Evolutionary conservation across 331 rosid species (phyloP), one percentile per base, ranked within the genome.

Genomic region (Rosa hybrid): DNA sequence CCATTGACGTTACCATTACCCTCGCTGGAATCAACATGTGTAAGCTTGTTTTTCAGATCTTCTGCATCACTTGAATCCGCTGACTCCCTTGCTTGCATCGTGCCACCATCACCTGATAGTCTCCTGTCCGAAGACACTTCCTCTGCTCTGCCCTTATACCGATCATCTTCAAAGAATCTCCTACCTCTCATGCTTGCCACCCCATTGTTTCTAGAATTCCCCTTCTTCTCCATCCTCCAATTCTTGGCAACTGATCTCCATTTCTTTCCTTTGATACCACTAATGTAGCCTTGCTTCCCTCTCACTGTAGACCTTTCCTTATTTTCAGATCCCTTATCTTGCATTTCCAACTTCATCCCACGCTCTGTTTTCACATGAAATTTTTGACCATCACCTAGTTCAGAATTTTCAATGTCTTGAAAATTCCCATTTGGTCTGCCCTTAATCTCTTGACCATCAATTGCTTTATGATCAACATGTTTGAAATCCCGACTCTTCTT

Each of bases 221-320:
- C 86, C 70, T 79, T 81, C 71, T 78, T 84, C 82, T 83, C 89
- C 77, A 44, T 42, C 76, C 83, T 65, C 60, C 81, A 83, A 25
- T 71, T 76, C 81, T 77, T 86, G 16, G 86, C 83, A 5, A 77
- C 76, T 53, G 12, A 54, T 79, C 85, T 87, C 98, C 90, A 76
- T 50, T 72, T 83, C 75, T 84, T 87, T 38, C 82, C 92, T 78
- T 57, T 89, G 2, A 81, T 63, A 81, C 88, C 79, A 59, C 83
- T 68, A 1, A 48, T 7, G 77, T 23, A 83, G 56, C 77, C 85
- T 59, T 78, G 86, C 80, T 80, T 89, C 83, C 84, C 84, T 78
- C 86, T 77, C 65, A 34, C 49, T 62, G 72, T 50, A 50, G 34
- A 30, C 7, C 65, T 76, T 5, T 49, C 51, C 68, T 17, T 41